Evolutionary conservation across 2,329 filamentous ascomycete genomes (phyloP), one percentile per base, ranked within the genome.

Genomic region (Paraconiothyrium sp.): DNA sequence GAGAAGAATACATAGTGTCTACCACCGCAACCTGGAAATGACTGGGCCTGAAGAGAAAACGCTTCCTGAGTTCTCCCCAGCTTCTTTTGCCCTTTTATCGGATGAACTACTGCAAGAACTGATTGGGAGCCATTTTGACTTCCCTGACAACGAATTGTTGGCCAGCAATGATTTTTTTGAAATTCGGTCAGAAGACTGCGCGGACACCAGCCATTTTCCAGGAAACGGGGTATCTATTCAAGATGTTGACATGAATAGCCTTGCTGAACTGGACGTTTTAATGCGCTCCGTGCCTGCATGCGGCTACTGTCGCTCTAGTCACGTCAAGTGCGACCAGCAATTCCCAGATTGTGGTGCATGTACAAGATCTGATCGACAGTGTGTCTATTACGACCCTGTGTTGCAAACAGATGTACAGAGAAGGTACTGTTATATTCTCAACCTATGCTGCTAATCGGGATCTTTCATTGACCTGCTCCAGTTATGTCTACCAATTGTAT

Each of bases 251-350:
- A 22, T 37, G 13, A 13, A 52, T n/a, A 22, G 8, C 34, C 34
- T 35, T 13, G 13, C 34, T 35, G 34, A 35, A 35, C 34, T 52
- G 14, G 49, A 52, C 6, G 9, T 52, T 6, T 20, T 52, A 5
- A 52, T 52, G 27, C 49, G 49, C 27, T 52, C 49, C 30, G 49
- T 52, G 13, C 49, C 49, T 22, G 34, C 49, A 11, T 52, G 49
- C 22, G 49, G 49, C 35, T 37, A 52, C 49, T 52, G 49, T 37
- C 49, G 49, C 30, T 35, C 49, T 37, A 20, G 49, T 10, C 49
- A 52, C n/a, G 49, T 52, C 6, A 52, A 37, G 20, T 52, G 49
- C 22, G 49, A 37, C 32, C 49, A 52, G n/a, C 11, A 20, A 8
- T 52, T 35, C 32, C 49, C 49, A 11, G 24, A 27, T 52, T 52